A percentile compares a stretch with the other conserved stretches of the same genome.
These are phyloP conservation scores for Arthrinium puccinioides DNA, from an alignment of 2,329 filamentous ascomycete genomes.

Conservation along the genomic window DNA sequence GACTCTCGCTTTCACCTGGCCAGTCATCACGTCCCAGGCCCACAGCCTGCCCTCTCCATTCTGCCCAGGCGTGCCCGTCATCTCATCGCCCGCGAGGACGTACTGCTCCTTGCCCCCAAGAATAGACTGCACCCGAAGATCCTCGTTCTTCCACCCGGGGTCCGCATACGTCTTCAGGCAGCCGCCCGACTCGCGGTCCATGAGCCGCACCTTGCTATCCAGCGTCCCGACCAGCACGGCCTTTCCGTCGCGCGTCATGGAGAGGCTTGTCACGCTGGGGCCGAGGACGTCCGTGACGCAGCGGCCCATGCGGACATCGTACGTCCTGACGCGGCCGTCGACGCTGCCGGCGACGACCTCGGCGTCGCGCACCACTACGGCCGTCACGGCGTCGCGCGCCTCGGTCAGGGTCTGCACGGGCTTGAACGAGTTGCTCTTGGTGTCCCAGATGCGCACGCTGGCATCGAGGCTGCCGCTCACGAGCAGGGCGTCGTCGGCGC, in stretches of 20 bases:
- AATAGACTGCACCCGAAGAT: constrained; percentile 66
- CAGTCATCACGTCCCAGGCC: constrained; percentile 80
- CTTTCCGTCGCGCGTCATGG: constrained; percentile 63
- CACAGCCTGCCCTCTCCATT: constrained; percentile 54
- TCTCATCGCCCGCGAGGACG: constrained; percentile 76
- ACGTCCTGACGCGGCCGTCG: constrained; percentile 73
- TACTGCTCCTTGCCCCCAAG: constrained; percentile 71
- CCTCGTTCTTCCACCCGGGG: constrained; percentile 52
- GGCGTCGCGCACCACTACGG: constrained; percentile 37
- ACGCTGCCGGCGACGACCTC: constrained; percentile 72
- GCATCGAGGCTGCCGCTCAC: constrained; percentile 70
- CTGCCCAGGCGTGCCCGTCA: constrained; percentile 24
- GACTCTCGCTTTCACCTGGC: constrained; percentile 58
- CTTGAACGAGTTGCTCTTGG: constrained; percentile 42
- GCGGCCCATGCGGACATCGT: constrained; percentile 74
- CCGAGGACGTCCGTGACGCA: constrained; percentile 65
- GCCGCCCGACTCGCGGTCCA: constrained; percentile 70
- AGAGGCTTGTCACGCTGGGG: constrained; percentile 67
- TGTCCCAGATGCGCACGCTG: constrained; percentile 71
- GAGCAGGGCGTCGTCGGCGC: constrained; percentile 65
- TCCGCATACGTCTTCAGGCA: constrained; percentile 66
- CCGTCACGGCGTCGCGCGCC: constrained; percentile 61
- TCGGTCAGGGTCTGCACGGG: constrained; percentile 69
- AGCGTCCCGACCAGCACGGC: constrained; percentile 68
- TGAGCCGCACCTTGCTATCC: constrained; percentile 69